A percentile compares a stretch with the other conserved stretches of the same genome.
phyloP scores from a whole-genome alignment of 148 eudicot genomes.

The Dianthus caryophyllus region DNA sequence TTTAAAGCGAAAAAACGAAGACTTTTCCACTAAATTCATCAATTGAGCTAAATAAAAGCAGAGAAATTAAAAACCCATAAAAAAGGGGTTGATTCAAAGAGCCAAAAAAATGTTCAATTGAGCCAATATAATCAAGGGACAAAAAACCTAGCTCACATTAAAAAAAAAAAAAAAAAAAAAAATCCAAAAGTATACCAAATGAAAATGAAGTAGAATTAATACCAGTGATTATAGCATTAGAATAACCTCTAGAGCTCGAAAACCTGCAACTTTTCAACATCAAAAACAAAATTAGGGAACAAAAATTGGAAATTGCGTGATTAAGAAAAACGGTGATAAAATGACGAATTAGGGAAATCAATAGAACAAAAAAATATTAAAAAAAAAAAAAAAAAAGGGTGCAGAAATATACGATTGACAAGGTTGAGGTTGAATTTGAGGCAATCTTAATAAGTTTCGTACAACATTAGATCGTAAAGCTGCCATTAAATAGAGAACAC shows the following conservation, averaged over 20 bases:
- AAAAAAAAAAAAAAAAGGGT: neutral
- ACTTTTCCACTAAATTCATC: neutral
- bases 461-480: conserved; percentile 20
- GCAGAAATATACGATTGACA: conserved; percentile 13
- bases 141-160: neutral
- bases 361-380: neutral
- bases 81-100: neutral
- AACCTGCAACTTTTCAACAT: conserved; percentile 30
- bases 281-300: neutral
- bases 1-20: neutral
- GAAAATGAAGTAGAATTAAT: conserved; percentile 4
- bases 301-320: neutral
- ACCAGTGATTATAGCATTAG: conserved; percentile 28
- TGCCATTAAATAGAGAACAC: conserved; percentile 16
- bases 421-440: conserved; percentile 16
- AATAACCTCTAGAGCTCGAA: conserved; percentile 42
- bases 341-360: neutral
- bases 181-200: neutral
- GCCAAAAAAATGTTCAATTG: neutral
- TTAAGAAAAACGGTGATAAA: neutral
- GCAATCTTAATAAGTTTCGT: conserved; percentile 9
- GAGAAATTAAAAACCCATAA: neutral
- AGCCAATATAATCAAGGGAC: neutral
- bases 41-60: conserved; percentile 4
- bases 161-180: neutral